These are phyloP conservation scores for Plasmodium gaboni DNA, from an alignment of 169 alveolate genomes.

Conservation along the genomic window DNA sequence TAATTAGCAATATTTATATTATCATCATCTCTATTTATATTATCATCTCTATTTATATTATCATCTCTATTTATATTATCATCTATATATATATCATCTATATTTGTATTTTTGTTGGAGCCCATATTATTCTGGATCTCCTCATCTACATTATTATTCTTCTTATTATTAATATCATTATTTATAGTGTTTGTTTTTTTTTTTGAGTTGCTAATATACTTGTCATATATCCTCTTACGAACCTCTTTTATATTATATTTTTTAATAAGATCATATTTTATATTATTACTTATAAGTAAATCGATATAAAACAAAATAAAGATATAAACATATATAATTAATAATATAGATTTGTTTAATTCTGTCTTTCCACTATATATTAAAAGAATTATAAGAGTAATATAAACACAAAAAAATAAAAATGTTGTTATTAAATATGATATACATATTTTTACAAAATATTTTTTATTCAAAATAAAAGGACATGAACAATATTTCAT, in stretches of 20 bases:
- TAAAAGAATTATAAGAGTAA: constrained; percentile 18
- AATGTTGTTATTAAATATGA: constrained; percentile 38
- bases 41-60: too few species aligned
- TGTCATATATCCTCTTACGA: constrained; percentile 29
- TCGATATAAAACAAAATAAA: constrained; percentile 54
- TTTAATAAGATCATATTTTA: constrained; percentile 23
- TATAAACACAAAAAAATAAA: constrained; percentile 45
- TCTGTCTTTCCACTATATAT: background rate
- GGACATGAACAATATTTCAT: constrained; percentile 59
- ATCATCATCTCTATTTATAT: too few species aligned
- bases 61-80: background rate
- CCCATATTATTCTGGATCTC: background rate
- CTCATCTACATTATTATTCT: background rate
- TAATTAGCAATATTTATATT: too few species aligned
- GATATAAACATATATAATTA: constrained; percentile 27
- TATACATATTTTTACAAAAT: constrained; percentile 29
- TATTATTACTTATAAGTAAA: constrained; percentile 36
- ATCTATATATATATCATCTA: background rate
- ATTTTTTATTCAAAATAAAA: constrained; percentile 29
- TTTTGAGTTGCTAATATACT: background rate
- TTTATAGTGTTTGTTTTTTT: background rate
- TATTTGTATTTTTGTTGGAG: background rate
- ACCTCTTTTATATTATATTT: constrained; percentile 55
- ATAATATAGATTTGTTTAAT: constrained; percentile 22
- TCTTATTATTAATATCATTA: background rate